Evolutionary conservation across 2,329 filamentous ascomycete species (phyloP).

Genomic region (Talaromyces sp.): DNA sequence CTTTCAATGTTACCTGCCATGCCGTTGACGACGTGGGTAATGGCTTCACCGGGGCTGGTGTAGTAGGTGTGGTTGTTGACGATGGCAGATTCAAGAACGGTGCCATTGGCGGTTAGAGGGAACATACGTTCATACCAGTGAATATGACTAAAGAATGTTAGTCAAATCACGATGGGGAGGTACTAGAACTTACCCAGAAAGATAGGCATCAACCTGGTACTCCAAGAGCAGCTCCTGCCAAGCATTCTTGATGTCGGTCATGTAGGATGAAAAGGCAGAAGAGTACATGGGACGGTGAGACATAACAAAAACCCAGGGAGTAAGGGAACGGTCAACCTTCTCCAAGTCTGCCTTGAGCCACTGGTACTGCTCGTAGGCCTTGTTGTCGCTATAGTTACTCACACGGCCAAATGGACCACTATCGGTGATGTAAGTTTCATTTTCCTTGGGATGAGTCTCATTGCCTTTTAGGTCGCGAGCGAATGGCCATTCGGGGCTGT

Average conservation of each 20-base stretch:
- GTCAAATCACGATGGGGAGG: neutral
- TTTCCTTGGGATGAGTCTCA: slow-evolving; percentile 40
- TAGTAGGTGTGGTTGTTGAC: slow-evolving; percentile 50
- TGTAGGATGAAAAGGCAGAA: slow-evolving; percentile 37
- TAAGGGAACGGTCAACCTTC: slow-evolving; percentile 46
- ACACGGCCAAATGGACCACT: slow-evolving; percentile 44
- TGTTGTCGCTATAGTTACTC: slow-evolving; percentile 32
- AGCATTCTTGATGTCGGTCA: slow-evolving; percentile 43
- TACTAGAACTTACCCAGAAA: slow-evolving; percentile 29
- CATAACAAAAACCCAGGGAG: slow-evolving; percentile 51
- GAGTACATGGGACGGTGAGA: slow-evolving; percentile 46
- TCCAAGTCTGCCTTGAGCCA: slow-evolving; percentile 49
- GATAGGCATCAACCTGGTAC: slow-evolving; percentile 48
- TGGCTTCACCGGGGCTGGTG: slow-evolving; percentile 47
- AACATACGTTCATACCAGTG: slow-evolving; percentile 49
- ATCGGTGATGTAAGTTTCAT: slow-evolving; percentile 49
- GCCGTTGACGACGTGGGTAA: slow-evolving; percentile 53
- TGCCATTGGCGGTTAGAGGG: slow-evolving; percentile 39
- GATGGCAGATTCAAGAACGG: slow-evolving; percentile 42
- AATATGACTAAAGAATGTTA: slow-evolving; percentile 36
- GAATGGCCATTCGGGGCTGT: slow-evolving; percentile 42
- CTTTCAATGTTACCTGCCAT: slow-evolving; percentile 54
- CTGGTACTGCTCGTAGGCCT: slow-evolving; percentile 29
- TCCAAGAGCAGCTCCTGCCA: slow-evolving; percentile 47
- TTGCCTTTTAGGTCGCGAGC: slow-evolving; percentile 32